Evolutionary conservation across 805 yeast genomes (phyloP), one percentile per base, ranked within the genome.

Genomic region (Metschnikowia reukaufii): DNA sequence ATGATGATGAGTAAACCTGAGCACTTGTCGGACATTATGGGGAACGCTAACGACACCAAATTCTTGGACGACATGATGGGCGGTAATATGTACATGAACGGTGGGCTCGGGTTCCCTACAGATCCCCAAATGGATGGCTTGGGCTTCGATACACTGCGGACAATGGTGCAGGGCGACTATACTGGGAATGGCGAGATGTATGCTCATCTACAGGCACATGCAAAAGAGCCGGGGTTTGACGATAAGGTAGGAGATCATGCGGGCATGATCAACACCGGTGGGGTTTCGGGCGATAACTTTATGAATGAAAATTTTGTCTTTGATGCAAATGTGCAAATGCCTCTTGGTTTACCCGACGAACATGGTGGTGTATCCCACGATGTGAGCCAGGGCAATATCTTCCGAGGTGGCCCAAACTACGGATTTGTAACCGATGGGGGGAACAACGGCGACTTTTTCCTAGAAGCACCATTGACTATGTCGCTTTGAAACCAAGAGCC

Each of bases 241-340:
- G 45, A 30, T 5, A 40, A 36, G 36, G 32, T n/a, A 15, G 48
- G 36, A 15, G 48, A 45, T 45, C 48, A 45, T 45, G 48, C 48
- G n/a, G 48, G 48, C 48, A 45, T 45, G 48, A 45, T 8, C 21
- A 29, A 34, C 25, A 35, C 31, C 38, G 33, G 36, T 13, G 44
- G 27, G 12, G 15, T 35, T 7, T 10, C 38, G 15, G 37, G 41
- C n/a, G 48, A 45, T 5, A 32, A 19, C 18, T 45, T 45, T n/a
- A 29, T 30, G 39, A 30, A 31, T 29, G 21, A 37, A 9, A 36
- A 36, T 20, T 45, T 45, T 30, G 48, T 44, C 13, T 31, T 36
- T 21, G 48, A 35, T 18, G 29, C 36, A 29, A 39, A 36, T 18
- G 30, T 39, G 18, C 44, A 7, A 30, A 35, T 39, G 36, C 38